These are phyloP conservation scores for Allantophomopsis cytisporea DNA, from an alignment of 2,329 filamentous ascomycete species.

Conservation along the genomic window DNA sequence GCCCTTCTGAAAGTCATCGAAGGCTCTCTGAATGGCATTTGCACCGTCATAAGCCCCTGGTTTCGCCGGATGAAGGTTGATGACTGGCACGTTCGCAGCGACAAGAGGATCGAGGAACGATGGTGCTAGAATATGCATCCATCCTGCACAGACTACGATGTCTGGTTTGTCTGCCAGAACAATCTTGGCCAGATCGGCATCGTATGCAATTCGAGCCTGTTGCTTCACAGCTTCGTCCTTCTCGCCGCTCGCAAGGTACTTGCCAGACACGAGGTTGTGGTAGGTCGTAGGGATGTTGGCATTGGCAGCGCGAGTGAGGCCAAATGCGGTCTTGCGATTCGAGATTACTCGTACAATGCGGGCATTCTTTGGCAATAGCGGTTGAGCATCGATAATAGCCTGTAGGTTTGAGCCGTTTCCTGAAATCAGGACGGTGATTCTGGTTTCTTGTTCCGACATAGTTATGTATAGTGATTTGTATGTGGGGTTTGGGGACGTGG, in stretches of 20 bases:
- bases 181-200: conserved; percentile 49
- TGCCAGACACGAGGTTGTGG: conserved; percentile 54
- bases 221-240: conserved; percentile 27
- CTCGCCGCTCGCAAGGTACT: conserved; percentile 26
- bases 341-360: conserved; percentile 48
- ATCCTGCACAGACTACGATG: conserved; percentile 53
- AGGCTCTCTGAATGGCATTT: conserved; percentile 66
- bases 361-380: conserved; percentile 29
- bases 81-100: conserved; percentile 38
- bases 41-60: conserved; percentile 63
- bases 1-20: conserved; percentile 51
- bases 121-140: conserved; percentile 56
- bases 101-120: conserved; percentile 47
- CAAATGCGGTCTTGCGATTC: conserved; percentile 50
- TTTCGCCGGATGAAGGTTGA: conserved; percentile 57
- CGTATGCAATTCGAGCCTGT: conserved; percentile 44
- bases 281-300: conserved; percentile 49
- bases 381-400: conserved; percentile 37
- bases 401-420: conserved; percentile 61
- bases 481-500: too few relatives aligned
- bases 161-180: conserved; percentile 38
- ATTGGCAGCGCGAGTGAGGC: conserved; percentile 43
- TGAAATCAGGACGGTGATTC: conserved; percentile 47
- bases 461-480: too few relatives aligned
- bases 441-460: conserved; percentile 6